Conservation (phyloP, 2,329 filamentous ascomycete genomes). For the Alternaria panax region DNA sequence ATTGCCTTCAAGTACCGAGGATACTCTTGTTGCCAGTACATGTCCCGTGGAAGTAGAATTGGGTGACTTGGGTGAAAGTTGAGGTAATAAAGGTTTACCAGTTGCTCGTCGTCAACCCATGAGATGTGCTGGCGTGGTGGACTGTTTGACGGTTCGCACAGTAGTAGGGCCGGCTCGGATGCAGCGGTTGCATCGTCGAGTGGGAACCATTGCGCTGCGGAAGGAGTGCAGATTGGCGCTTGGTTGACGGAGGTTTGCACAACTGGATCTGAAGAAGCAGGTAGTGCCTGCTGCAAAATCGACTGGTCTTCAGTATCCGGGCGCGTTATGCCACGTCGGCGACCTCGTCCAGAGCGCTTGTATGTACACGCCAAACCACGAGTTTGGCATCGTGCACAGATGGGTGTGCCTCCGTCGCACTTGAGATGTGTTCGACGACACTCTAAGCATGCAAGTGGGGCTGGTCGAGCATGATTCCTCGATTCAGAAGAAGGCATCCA, state of each 20-base stretch:
- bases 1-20: slow-evolving; percentile 56
- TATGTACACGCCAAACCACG: slow-evolving; percentile 54
- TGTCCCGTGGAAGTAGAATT: slow-evolving; percentile 57
- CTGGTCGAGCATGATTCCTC: slow-evolving; percentile 15
- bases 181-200: slow-evolving; percentile 1
- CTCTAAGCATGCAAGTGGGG: slow-evolving; percentile 54
- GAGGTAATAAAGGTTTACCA: slow-evolving; percentile 60
- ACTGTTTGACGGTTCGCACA: not conserved
- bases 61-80: slow-evolving; percentile 62
- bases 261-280: not conserved
- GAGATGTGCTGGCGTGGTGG: not conserved
- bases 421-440: slow-evolving; percentile 58
- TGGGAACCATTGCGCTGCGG: slow-evolving; percentile 31
- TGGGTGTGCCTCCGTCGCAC: slow-evolving; percentile 56
- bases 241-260: slow-evolving; percentile 18
- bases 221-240: slow-evolving; percentile 14
- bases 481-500: slow-evolving; percentile 7
- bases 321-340: slow-evolving; percentile 40
- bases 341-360: slow-evolving; percentile 55
- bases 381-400: slow-evolving; percentile 52
- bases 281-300: not conserved
- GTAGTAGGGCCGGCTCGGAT: not conserved
- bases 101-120: slow-evolving; percentile 23
- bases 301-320: not conserved
- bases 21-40: slow-evolving; percentile 46